A percentile compares a stretch with the other conserved stretches of the same genome.
phyloP scores from a whole-genome alignment of 768 basidiomycete genomes.

The Panaeolus papilionaceus region DNA sequence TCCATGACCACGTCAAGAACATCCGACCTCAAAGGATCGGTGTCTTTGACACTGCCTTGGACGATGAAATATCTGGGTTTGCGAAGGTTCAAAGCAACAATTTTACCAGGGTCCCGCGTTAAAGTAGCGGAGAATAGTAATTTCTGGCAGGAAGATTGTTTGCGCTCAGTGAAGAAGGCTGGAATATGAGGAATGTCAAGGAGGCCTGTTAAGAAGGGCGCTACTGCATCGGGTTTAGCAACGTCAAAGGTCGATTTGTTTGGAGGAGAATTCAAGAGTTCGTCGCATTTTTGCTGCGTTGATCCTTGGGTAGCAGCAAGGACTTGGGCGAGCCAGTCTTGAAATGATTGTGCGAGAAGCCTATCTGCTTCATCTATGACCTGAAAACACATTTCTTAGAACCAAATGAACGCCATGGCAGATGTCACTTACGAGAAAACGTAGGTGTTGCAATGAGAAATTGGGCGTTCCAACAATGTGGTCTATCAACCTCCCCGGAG shows the following conservation, averaged over 20 bases:
- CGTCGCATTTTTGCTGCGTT: not conserved
- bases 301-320: constrained; percentile 65
- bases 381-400: constrained; percentile 41
- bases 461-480: constrained; percentile 88
- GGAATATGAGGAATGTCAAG: constrained; percentile 45
- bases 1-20: constrained; percentile 69
- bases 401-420: not conserved
- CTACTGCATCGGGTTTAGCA: constrained; percentile 25
- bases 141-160: constrained; percentile 83
- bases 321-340: constrained; percentile 91
- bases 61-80: constrained; percentile 91
- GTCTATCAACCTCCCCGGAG: constrained; percentile 94
- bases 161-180: constrained; percentile 63
- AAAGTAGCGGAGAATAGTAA: constrained; percentile 96
- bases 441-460: constrained; percentile 92
- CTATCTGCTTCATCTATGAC: constrained; percentile 98
- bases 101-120: constrained; percentile 92
- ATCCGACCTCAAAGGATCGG: constrained; percentile 31
- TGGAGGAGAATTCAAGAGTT: not conserved
- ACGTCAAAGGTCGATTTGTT: constrained; percentile 18
- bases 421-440: constrained; percentile 76
- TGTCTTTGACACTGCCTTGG: constrained; percentile 51
- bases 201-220: constrained; percentile 62
- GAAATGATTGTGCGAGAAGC: constrained; percentile 93
- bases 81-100: constrained; percentile 78